Evolutionary conservation across 2,329 filamentous ascomycete genomes (phyloP).

Genomic region (Parastagonospora avenae): DNA sequence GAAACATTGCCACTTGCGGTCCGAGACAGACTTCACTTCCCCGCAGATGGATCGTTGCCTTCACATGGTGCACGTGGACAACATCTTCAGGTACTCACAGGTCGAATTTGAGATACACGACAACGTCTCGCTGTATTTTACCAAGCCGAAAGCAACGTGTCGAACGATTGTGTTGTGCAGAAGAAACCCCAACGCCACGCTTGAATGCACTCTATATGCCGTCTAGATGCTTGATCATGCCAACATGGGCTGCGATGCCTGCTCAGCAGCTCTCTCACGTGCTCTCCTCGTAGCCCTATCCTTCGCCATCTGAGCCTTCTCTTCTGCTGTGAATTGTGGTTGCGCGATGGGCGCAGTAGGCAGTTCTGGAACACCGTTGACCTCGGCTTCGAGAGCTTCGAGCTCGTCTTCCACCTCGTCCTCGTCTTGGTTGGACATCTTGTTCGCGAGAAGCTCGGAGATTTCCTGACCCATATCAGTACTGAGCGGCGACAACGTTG

Average conservation of each 20-base stretch:
- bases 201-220: conserved; percentile 32
- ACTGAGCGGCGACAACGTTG: background rate
- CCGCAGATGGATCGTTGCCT: background rate
- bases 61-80: conserved; percentile 27
- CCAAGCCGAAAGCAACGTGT: conserved; percentile 3
- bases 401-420: conserved; percentile 98
- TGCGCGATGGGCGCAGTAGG: conserved; percentile 47
- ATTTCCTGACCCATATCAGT: conserved; percentile 69
- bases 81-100: background rate
- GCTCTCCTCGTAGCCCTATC: conserved; percentile 42
- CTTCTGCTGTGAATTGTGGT: conserved; percentile 35
- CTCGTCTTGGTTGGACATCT: conserved; percentile 92
- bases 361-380: conserved; percentile 48
- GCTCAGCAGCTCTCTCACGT: conserved; percentile 37
- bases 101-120: background rate
- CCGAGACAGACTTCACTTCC: background rate
- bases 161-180: conserved; percentile 2
- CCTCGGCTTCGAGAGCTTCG: conserved; percentile 74
- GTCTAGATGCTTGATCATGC: conserved; percentile 29
- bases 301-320: conserved; percentile 36
- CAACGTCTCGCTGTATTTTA: background rate
- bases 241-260: conserved; percentile 44
- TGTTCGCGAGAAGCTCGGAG: conserved; percentile 84
- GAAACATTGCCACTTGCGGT: conserved; percentile 2
- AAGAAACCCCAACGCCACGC: conserved; percentile 40